Base-by-base conservation (phyloP, 169 alveolate species). In the Theileria annulata region DNA sequence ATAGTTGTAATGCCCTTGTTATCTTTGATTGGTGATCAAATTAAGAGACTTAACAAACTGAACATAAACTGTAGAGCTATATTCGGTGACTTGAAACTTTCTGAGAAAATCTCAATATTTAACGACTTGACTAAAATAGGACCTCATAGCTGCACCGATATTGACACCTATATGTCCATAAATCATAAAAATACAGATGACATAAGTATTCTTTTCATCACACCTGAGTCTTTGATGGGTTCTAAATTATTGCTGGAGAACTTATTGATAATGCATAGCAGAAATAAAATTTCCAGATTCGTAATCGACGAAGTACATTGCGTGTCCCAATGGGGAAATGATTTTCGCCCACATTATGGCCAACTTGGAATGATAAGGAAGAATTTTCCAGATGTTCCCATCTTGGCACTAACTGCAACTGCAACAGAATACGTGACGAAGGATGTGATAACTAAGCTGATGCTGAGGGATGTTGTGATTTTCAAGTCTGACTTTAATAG, bases 231-330 rank as follows among this genome's bases (percentile, higher is more conserved):
- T 86, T 83, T 97, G 71, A 87, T 94, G 56, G 71, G 92, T 74
- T 92, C 97, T 21, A 79, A 86, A 51, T 80, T 86, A 33, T 89
- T 96, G 58, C 87, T 89, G 63, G 80, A 87, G 12, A 70, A 90
- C 19, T 83, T 97, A 30, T 77, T 87, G 15, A 80, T 86, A 47
- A 76, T 96, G 71, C 86, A 96, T 71, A 72, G 77, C 47, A 87
- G 90, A 37, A 91, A 88, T 49, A 75, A 92, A 56, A 94, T 98
- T 9, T 78, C 88, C 30, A 89, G 99, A 78, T 94, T 98, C 79
- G 99, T 96, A 13, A 94, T 98, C n/a, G 99, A 98, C 86, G 99
- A 98, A 86, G 99, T 98, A 2, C 99, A 98, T 88, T 98, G 99
- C 90, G 99, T 98, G 27, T 94, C 99, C 54, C 96, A 97, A 67